These are phyloP conservation scores for Podospora pseudocomata DNA, from an alignment of 495 filamentous ascomycete genomes.

Conservation along the genomic window DNA sequence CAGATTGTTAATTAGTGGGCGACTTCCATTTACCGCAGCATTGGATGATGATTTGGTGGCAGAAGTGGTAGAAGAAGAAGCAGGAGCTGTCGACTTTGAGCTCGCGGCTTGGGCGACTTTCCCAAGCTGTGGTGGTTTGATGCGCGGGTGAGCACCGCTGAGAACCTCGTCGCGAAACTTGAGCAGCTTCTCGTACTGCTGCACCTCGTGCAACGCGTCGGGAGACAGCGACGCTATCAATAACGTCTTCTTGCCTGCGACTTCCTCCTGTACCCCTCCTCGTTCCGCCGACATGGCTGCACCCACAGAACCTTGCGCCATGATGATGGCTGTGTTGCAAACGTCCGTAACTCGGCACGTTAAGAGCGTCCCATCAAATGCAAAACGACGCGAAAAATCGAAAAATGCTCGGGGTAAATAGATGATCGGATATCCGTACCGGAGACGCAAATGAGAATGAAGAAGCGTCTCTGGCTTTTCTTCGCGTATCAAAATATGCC, in stretches of 20 bases:
- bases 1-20: constrained; percentile 34
- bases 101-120: constrained; percentile 38
- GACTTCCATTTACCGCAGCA: constrained; percentile 27
- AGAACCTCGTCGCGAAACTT: constrained; percentile 37
- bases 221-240: constrained; percentile 23
- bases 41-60: constrained; percentile 19
- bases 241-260: constrained; percentile 5
- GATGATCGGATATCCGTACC: not conserved
- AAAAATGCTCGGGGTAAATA: not conserved
- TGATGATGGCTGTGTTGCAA: constrained; percentile 16
- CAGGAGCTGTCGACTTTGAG: constrained; percentile 21
- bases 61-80: constrained; percentile 25
- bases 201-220: constrained; percentile 26
- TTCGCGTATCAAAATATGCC: not conserved
- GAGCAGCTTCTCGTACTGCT: constrained; percentile 37
- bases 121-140: constrained; percentile 43
- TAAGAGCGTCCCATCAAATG: constrained; percentile 11
- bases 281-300: constrained; percentile 14
- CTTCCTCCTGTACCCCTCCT: constrained; percentile 3
- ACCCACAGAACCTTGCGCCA: constrained; percentile 24
- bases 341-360: constrained; percentile 5
- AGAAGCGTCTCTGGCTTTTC: not conserved
- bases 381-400: constrained; percentile 3
- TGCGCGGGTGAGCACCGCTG: constrained; percentile 35
- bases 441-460: not conserved